Evolutionary conservation across 2,329 filamentous ascomycete species (phyloP), one percentile per base, ranked within the genome.

Genomic region (Colletotrichum musae): DNA sequence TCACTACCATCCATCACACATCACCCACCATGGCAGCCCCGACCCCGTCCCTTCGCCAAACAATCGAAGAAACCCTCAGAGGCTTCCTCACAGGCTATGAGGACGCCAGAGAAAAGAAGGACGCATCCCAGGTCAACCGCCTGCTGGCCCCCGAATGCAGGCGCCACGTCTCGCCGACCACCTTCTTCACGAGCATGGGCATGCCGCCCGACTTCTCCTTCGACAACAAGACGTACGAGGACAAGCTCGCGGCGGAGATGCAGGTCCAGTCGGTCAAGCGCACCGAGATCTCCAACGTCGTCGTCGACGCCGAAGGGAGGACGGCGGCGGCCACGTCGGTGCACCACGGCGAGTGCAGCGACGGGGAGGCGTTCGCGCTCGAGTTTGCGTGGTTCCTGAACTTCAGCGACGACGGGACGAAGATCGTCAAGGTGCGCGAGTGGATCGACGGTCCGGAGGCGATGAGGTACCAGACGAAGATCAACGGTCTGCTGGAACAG

Each of bases 371-470:
- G 7, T 16, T 48, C 7, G 7, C 10, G 18, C 21, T 57, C 24
- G 13, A 41, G 13, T 58, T 64, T 39, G 61, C 45, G 15, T 64
- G 61, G 61, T 64, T 50, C 39, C 21, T 64, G 41, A 16, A n/a
- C 16, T 64, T 64, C n/a, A 64, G 32, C 32, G 61, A 64, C 12
- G 61, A 64, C 45, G 53, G 52, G 16, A 50, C 52, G 10, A 21
- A 58, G 28, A 36, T 64, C 7, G 18, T 28, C 15, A 18, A 51
- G 5, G 26, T 52, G n/a, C 24, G 10, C 21, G 43, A 58, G 53
- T 43, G 26, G 6, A 36, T 50, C 28, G 61, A 64, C 16, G 41
- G 32, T 13, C 15, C 26, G 18, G 61, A 50, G 45, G 16, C 41
- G 18, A 15, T 26, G 13, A 50, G 36, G 15, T 51, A 58, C 36